Conservation (phyloP, 2,329 filamentous ascomycete species). For the Myriosclerotinia scirpicola region DNA sequence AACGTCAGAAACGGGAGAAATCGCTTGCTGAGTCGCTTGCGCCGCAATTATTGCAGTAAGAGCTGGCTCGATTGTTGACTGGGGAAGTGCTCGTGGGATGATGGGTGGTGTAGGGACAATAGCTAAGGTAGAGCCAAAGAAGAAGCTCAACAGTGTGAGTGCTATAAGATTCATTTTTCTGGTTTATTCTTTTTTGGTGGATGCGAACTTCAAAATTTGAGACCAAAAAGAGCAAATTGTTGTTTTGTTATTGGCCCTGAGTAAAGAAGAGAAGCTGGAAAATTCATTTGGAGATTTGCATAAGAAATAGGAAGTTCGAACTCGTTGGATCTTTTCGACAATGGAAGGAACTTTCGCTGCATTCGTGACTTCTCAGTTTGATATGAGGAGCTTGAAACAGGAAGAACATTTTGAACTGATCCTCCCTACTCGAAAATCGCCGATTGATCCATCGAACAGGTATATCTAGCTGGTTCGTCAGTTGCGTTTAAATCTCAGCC, state of each 20-base stretch:
- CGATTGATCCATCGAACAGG: background rate
- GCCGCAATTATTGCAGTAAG: conserved; percentile 42
- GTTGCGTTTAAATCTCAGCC: background rate
- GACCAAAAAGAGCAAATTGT: conserved; percentile 5
- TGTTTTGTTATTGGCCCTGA: background rate
- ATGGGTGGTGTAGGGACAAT: background rate
- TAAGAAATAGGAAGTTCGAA: background rate
- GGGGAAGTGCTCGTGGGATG: background rate
- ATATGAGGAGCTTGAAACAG: background rate
- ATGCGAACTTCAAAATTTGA: background rate
- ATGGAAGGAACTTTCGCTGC: background rate
- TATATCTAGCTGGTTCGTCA: background rate
- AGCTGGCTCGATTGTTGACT: conserved; percentile 30
- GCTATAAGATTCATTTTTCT: background rate
- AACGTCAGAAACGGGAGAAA: conserved; percentile 49
- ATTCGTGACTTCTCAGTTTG: background rate
- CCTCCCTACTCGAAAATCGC: background rate
- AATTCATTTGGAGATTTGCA: background rate
- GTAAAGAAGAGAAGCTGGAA: background rate
- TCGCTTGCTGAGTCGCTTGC: conserved; percentile 48
- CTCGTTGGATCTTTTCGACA: background rate
- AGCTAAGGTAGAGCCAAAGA: conserved; percentile 3
- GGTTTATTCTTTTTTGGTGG: background rate
- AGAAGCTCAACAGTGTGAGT: background rate
- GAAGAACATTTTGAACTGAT: background rate